phyloP scores from a whole-genome alignment of 2,329 filamentous ascomycete species.

The Sporothrix phasma region DNA sequence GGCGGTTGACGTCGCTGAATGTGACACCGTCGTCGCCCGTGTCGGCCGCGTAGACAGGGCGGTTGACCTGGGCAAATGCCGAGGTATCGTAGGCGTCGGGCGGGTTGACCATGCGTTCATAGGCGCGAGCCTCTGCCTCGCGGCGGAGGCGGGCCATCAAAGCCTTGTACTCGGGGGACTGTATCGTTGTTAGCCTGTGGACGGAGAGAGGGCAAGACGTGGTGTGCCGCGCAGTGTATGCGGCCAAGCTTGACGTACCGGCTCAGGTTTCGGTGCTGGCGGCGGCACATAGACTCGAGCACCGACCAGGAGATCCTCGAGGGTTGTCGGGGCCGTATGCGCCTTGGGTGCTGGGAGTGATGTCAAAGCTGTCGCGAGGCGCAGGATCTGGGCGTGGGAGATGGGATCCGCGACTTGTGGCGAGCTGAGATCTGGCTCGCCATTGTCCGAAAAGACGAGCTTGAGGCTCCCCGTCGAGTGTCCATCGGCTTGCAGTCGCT shows the following conservation, averaged over 20 bases:
- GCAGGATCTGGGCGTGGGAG: constrained; percentile 58
- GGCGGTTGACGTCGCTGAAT: constrained; percentile 66
- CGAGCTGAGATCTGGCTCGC: constrained; percentile 40
- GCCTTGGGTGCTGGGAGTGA: constrained; percentile 13
- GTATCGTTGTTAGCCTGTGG: background rate
- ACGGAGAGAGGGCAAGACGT: background rate
- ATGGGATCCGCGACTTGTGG: constrained; percentile 55
- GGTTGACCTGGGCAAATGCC: constrained; percentile 46
- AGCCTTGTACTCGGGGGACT: constrained; percentile 75
- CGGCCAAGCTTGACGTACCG: constrained; percentile 42
- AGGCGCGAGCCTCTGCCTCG: constrained; percentile 72
- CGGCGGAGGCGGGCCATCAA: constrained; percentile 77
- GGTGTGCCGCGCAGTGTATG: too few relatives aligned
- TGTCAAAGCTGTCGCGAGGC: constrained; percentile 47
- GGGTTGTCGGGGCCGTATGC: constrained; percentile 30
- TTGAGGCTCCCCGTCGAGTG: background rate
- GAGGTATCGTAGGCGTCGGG: constrained; percentile 35
- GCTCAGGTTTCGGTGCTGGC: constrained; percentile 67
- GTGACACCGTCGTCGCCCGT: constrained; percentile 53
- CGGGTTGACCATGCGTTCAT: constrained; percentile 69
- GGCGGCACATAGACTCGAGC: constrained; percentile 67
- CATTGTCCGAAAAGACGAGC: constrained; percentile 3
- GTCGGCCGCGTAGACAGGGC: constrained; percentile 36
- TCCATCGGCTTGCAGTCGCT: constrained; percentile 20
- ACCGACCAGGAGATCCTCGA: constrained; percentile 64